A percentile compares a stretch with the other conserved stretches of the same genome.
Conservation (phyloP, 257 asterid genomes). For the Knoxia roxburghii region DNA sequence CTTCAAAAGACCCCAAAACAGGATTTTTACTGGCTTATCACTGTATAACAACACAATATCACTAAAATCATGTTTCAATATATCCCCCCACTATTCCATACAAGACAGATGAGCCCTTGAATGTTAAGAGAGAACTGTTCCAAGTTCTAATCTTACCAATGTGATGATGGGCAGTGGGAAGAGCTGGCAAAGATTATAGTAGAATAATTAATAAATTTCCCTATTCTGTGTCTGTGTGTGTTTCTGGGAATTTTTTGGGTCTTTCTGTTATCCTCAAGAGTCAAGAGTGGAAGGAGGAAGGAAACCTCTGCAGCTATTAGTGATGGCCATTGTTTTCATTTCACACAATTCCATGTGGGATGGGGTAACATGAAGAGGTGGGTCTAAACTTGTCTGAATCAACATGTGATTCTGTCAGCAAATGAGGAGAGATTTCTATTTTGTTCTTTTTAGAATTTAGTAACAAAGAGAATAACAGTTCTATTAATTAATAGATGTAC, state of each 20-base stretch:
- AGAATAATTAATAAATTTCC: neutral
- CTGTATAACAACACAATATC: too few relatives aligned
- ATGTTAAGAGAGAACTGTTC: constrained; percentile 18
- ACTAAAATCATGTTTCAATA: constrained; percentile 6
- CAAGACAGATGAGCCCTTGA: constrained; percentile 17
- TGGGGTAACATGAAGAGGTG: constrained; percentile 28
- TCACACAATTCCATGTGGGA: constrained; percentile 50
- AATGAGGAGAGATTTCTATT: constrained; percentile 13
- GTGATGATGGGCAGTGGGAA: neutral
- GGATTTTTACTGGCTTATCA: neutral
- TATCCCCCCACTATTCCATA: constrained; percentile 15
- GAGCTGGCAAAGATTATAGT: constrained; percentile 17
- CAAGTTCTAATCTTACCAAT: constrained; percentile 11
- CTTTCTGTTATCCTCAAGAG: constrained; percentile 12
- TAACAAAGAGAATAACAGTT: constrained; percentile 4
- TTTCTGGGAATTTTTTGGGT: too few relatives aligned
- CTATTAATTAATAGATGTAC: neutral
- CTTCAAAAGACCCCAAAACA: constrained; percentile 35
- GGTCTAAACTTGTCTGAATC: constrained; percentile 48
- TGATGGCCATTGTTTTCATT: constrained; percentile 25
- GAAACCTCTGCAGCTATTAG: constrained; percentile 11
- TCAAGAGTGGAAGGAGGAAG: constrained; percentile 10
- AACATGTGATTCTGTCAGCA: constrained; percentile 67
- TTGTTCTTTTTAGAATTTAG: constrained; percentile 1
- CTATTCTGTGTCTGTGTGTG: too few relatives aligned